phyloP scores from a whole-genome alignment of 2,329 filamentous ascomycete species.

The Aspergillus jensenii region DNA sequence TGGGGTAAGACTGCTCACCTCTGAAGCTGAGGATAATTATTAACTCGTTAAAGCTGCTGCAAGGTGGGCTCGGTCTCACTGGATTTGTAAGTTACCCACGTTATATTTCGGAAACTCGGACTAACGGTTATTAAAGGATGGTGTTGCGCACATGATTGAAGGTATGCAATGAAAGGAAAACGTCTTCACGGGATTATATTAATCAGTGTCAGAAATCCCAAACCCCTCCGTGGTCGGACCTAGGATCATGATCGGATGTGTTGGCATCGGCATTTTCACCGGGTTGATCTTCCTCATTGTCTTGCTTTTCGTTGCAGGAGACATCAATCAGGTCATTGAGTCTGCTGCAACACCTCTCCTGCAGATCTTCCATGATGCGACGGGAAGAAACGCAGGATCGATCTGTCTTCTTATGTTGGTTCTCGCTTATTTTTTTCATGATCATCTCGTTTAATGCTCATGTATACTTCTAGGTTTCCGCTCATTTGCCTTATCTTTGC shows the following conservation, averaged over 20 bases:
- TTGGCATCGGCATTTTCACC: slow-evolving; percentile 62
- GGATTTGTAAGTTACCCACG: slow-evolving; percentile 47
- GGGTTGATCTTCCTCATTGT: slow-evolving; percentile 63
- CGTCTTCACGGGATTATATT: neutral
- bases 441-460: slow-evolving; percentile 7
- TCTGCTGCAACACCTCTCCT: slow-evolving; percentile 60
- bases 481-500: slow-evolving; percentile 34
- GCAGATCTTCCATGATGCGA: slow-evolving; percentile 64
- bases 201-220: slow-evolving; percentile 37
- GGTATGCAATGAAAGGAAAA: slow-evolving; percentile 18
- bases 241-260: slow-evolving; percentile 65
- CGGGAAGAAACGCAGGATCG: slow-evolving; percentile 59
- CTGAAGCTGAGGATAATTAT: neutral
- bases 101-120: neutral
- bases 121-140: slow-evolving; percentile 27
- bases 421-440: too few species aligned
- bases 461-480: slow-evolving; percentile 21
- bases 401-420: slow-evolving; percentile 61
- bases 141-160: slow-evolving; percentile 55
- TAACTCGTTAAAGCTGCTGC: slow-evolving; percentile 37
- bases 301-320: slow-evolving; percentile 63
- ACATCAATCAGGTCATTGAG: slow-evolving; percentile 56
- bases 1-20: slow-evolving; percentile 31
- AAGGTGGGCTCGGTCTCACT: slow-evolving; percentile 56
- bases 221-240: slow-evolving; percentile 57